Percentiles rank a stretch among this genome's conserved stretches.
Conservation (phyloP, 441 rosid species). For the Manihot esculenta region DNA sequence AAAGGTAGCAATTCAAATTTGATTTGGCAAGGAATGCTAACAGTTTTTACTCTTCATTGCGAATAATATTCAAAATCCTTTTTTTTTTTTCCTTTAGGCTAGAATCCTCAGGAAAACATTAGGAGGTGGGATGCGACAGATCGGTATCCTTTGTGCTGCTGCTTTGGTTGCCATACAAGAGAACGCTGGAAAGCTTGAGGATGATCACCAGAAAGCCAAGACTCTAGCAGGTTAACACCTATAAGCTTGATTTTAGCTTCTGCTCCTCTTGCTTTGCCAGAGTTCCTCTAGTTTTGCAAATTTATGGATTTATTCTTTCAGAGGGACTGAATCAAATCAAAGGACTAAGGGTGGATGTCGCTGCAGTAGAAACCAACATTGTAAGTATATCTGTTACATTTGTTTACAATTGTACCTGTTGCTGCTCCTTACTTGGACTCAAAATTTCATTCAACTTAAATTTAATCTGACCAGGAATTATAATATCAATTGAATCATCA, state of each 20-base stretch:
- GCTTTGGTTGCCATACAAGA: constrained; percentile 79
- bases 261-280: not conserved
- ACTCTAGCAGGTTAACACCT: constrained; percentile 59
- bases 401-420: not conserved
- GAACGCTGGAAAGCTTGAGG: constrained; percentile 60
- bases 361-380: constrained; percentile 82
- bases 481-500: not conserved
- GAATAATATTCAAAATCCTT: not conserved
- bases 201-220: constrained; percentile 80
- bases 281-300: not conserved
- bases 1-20: constrained; percentile 44
- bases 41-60: not conserved
- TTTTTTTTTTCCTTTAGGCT: constrained; percentile 42
- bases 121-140: constrained; percentile 97
- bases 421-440: not conserved
- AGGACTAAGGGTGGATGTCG: constrained; percentile 59
- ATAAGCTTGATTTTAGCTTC: not conserved
- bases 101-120: constrained; percentile 80
- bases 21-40: not conserved
- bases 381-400: constrained; percentile 45
- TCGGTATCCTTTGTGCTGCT: constrained; percentile 78
- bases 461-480: not conserved
- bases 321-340: constrained; percentile 78
- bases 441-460: not conserved
- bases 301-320: constrained; percentile 23